Conservation (phyloP, 768 basidiomycete species). For the Royoungia palumana region DNA sequence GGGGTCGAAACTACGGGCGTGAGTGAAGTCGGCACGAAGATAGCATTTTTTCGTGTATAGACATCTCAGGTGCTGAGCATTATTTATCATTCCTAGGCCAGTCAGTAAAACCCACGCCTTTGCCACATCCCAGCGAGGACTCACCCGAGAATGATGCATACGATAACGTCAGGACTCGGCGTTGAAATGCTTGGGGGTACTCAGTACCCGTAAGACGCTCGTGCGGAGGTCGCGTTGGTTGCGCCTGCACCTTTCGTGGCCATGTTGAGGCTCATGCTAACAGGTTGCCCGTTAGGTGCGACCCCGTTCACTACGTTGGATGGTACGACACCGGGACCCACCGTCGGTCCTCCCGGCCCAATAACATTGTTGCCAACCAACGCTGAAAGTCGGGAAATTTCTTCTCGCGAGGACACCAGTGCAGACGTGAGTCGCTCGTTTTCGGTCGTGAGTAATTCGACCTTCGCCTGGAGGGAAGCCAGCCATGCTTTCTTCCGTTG, state of each 20-base stretch:
- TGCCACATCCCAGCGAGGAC: background rate
- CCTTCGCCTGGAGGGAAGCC: slow-evolving; percentile 85
- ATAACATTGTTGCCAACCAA: slow-evolving; percentile 67
- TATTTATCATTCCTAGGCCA: slow-evolving; percentile 12
- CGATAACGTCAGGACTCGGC: slow-evolving; percentile 2
- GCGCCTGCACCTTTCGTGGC: slow-evolving; percentile 35
- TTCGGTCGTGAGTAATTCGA: slow-evolving; percentile 88
- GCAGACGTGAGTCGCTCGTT: slow-evolving; percentile 91
- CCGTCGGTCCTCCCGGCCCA: slow-evolving; percentile 34
- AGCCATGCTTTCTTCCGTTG: slow-evolving; percentile 99
- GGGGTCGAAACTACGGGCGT: slow-evolving; percentile 17
- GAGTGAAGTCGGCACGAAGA: slow-evolving; percentile 18
- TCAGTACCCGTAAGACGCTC: slow-evolving; percentile 42
- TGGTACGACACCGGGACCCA: slow-evolving; percentile 30
- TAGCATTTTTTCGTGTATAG: slow-evolving; percentile 15
- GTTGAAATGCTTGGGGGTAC: background rate
- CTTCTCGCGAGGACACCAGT: slow-evolving; percentile 84
- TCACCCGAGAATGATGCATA: slow-evolving; percentile 15
- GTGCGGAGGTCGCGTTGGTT: slow-evolving; percentile 28
- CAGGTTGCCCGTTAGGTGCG: slow-evolving; percentile 33
- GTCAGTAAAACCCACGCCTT: background rate
- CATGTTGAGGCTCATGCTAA: slow-evolving; percentile 43
- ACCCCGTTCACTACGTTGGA: slow-evolving; percentile 25
- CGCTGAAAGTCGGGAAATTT: slow-evolving; percentile 79
- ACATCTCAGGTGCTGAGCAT: slow-evolving; percentile 16